Conservation (phyloP, 2,329 filamentous ascomycete genomes). For the Orbilia brochopaga region DNA sequence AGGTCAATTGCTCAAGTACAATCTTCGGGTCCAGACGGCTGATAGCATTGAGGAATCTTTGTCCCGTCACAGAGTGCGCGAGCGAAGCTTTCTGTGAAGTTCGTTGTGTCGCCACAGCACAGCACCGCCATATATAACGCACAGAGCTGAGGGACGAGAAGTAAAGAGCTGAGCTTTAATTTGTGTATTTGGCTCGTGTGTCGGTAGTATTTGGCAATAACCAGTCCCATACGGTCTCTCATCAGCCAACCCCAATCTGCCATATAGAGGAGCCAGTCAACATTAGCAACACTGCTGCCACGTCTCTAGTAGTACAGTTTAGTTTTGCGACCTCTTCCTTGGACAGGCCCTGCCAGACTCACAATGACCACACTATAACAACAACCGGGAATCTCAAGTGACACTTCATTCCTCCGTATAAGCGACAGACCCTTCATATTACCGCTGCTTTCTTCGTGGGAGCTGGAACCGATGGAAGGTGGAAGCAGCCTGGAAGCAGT, state of each 20-base stretch:
- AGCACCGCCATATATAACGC: slow-evolving; percentile 10
- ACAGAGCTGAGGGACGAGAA: neutral
- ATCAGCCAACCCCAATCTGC: slow-evolving; percentile 4
- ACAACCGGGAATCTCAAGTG: slow-evolving; percentile 8
- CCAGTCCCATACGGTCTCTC: neutral
- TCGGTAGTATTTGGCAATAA: slow-evolving; percentile 1
- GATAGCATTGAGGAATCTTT: slow-evolving; percentile 4
- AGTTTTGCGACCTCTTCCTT: slow-evolving; percentile 1
- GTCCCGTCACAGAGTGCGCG: neutral
- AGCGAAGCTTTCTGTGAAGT: slow-evolving; percentile 17
- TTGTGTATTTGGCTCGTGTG: slow-evolving; percentile 17
- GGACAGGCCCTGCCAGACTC: slow-evolving; percentile 4
- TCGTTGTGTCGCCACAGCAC: slow-evolving; percentile 32
- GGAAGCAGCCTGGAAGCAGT: slow-evolving; percentile 32
- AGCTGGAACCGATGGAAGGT: slow-evolving; percentile 28
- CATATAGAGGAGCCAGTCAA: slow-evolving; percentile 9
- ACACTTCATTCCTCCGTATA: slow-evolving; percentile 1
- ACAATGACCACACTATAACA: slow-evolving; percentile 8
- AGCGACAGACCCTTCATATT: neutral
- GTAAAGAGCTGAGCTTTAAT: slow-evolving; percentile 11
- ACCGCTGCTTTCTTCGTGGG: neutral
- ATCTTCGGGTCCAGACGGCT: slow-evolving; percentile 9
- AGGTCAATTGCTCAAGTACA: slow-evolving; percentile 1
- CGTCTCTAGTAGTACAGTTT: slow-evolving; percentile 7
- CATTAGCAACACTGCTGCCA: slow-evolving; percentile 7